Conservation (phyloP, 2,329 filamentous ascomycete genomes). For the Phaeosphaeriaceae sp. region DNA sequence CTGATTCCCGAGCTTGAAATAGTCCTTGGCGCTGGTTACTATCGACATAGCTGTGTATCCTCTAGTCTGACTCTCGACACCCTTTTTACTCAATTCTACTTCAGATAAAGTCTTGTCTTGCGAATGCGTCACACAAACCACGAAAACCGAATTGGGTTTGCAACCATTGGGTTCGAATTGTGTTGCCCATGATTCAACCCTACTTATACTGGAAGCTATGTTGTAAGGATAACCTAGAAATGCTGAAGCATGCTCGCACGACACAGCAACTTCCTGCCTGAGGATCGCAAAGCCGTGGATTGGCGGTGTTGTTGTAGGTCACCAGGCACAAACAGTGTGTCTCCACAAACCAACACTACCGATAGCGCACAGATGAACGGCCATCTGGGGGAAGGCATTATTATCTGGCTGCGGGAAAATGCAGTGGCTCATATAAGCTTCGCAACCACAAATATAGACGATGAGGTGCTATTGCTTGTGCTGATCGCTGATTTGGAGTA, state of each 20-base stretch:
- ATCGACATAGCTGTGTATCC: neutral
- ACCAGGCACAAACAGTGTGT: neutral
- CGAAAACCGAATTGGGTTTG: neutral
- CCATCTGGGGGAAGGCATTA: neutral
- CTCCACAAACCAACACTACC: neutral
- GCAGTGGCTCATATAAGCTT: neutral
- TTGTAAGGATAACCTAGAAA: neutral
- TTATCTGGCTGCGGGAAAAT: neutral
- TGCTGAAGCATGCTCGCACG: neutral
- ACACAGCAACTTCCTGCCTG: neutral
- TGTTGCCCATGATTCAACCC: neutral
- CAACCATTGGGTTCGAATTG: neutral
- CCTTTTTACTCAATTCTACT: neutral
- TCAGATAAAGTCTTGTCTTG: neutral
- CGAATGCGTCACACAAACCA: neutral
- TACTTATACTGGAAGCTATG: neutral
- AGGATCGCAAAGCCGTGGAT: neutral
- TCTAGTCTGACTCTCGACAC: neutral
- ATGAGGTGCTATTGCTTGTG: too few species aligned
- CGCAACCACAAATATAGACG: neutral
- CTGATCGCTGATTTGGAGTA: too few species aligned
- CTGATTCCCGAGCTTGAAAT: neutral
- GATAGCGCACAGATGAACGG: neutral
- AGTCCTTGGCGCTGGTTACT: neutral
- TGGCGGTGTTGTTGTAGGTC: neutral